Base-by-base conservation (phyloP, 192 early-diverging fungal species). In the Coemansia sp. region DNA sequence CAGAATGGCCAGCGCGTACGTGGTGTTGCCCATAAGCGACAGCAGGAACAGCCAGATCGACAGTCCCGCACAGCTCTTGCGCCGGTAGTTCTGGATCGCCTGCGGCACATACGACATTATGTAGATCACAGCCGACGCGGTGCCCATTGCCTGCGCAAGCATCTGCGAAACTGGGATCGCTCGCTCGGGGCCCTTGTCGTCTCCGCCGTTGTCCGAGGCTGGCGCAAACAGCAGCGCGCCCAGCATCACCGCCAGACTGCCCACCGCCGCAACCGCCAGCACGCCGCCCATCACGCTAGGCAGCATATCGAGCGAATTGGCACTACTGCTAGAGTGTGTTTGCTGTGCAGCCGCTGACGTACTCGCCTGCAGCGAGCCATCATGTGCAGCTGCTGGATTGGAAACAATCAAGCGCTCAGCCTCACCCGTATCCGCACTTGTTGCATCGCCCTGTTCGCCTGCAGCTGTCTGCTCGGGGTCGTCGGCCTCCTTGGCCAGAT, bases 21-120 rank as follows among this genome's bases (percentile, higher is more conserved):
- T 81, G 0, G 87, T 66, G 74, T 95, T 95, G 12, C 92, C 94
- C 61, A 93, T 62, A 37, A 93, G 85, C 48, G 87, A 87, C 77
- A 92, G 90, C 32, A 88, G 64, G 69, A 95, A 95, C 87, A 95
- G 91, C 65, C 86, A 89, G 41, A 93, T 66, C 15, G 89, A 90
- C 61, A 95, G 82, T 9, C 94, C 94, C 72, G 93, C 93, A 47
- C 88, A 90, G 52, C 86, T 88, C 76, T 88, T 87, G 65, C 86
- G 84, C 61, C 71, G 72, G 70, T 84, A 87, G 81, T 95, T 95
- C 79, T 91, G 87, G 57, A 91, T 74, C 26, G 92, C 91, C 73
- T 95, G 94, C 9, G 93, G 93, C 56, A 94, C 80, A 58, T 93
- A 88, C 9, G 88, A 87, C 67, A 75, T 75, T 39, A 83, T 82